A percentile compares a stretch with the other conserved stretches of the same genome.
phyloP scores from a whole-genome alignment of 2,329 filamentous ascomycete genomes.

The Pseudopithomyces maydicus region DNA sequence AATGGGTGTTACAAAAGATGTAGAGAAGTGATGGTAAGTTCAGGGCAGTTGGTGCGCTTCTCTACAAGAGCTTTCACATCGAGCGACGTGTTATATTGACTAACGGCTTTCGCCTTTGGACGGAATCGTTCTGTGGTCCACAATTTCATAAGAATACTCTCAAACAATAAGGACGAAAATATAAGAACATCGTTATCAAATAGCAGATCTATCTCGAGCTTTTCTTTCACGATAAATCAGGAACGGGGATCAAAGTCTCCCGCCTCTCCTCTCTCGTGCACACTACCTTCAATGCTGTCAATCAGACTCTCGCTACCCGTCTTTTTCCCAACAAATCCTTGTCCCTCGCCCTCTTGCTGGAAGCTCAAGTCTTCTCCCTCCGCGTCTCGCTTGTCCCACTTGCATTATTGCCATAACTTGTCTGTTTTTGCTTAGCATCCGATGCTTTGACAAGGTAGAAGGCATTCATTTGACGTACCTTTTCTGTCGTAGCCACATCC shows the following conservation, averaged over 20 bases:
- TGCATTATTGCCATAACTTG: conserved; percentile 12
- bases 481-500: not conserved
- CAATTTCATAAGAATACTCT: no score
- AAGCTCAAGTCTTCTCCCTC: conserved; percentile 13
- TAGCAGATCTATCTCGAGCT: no score
- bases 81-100: no score
- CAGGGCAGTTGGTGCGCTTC: no score
- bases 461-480: not conserved
- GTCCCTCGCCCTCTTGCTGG: conserved; percentile 8
- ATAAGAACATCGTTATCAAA: no score
- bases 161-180: no score
- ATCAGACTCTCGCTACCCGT: conserved; percentile 20
- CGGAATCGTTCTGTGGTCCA: no score
- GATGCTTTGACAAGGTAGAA: not conserved
- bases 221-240: no score
- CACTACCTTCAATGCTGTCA: conserved; percentile 18
- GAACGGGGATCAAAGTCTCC: not conserved
- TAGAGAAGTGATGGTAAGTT: not conserved
- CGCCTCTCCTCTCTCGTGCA: conserved; percentile 9
- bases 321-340: conserved; percentile 10
- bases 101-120: no score
- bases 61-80: no score
- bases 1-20: not conserved
- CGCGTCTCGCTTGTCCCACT: conserved; percentile 14
- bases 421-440: not conserved